These are phyloP conservation scores for Gaertneriomyces sp. DNA, from an alignment of 192 early-diverging fungal genomes.

Conservation along the genomic window DNA sequence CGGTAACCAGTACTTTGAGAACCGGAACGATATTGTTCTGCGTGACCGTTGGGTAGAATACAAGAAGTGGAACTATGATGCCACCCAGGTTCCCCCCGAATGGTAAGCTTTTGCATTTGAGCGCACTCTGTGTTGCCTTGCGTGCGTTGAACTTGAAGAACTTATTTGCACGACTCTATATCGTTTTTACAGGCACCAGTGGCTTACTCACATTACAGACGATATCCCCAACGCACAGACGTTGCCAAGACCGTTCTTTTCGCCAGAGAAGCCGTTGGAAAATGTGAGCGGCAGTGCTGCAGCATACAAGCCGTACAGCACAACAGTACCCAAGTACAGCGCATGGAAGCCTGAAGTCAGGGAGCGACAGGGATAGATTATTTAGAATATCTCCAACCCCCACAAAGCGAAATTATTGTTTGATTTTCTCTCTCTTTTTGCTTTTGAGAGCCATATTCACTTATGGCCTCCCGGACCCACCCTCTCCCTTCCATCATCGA, in stretches of 20 bases:
- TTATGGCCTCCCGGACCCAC: no score
- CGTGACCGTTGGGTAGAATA: slow-evolving; percentile 53
- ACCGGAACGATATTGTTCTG: slow-evolving; percentile 39
- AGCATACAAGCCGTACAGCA: slow-evolving; percentile 53
- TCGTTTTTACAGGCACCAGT: slow-evolving; percentile 44
- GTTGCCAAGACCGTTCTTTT: slow-evolving; percentile 46
- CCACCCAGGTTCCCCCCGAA: slow-evolving; percentile 50
- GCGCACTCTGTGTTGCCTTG: no score
- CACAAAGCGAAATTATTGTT: no score
- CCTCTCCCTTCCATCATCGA: no score
- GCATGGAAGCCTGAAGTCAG: slow-evolving; percentile 36
- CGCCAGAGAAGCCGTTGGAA: slow-evolving; percentile 26
- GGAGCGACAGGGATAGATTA: slow-evolving; percentile 29
- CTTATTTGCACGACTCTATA: background rate
- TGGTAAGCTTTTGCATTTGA: slow-evolving; percentile 30
- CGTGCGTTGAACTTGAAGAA: no score
- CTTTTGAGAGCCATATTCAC: no score
- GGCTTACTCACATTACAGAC: slow-evolving; percentile 53
- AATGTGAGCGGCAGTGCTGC: slow-evolving; percentile 45
- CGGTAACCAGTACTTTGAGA: slow-evolving; percentile 56
- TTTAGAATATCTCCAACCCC: background rate
- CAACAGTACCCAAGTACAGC: slow-evolving; percentile 42
- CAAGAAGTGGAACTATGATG: slow-evolving; percentile 53
- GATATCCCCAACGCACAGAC: slow-evolving; percentile 42
- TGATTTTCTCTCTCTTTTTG: no score